phyloP scores from a whole-genome alignment of 1,284 basidiomycete species.

The Papiliotrema flavescens region DNA sequence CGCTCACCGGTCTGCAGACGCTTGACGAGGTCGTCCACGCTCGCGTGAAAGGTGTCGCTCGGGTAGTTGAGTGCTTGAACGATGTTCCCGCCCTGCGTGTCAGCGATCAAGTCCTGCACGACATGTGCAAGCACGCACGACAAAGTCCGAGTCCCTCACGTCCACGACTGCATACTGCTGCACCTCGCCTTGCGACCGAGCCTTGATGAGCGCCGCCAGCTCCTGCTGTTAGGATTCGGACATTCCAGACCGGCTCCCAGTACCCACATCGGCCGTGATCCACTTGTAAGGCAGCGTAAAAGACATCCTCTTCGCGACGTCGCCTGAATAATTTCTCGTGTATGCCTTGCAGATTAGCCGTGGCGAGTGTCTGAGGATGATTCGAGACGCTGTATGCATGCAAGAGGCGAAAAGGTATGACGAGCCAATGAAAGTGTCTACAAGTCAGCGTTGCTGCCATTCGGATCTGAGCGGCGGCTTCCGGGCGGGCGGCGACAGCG shows the following conservation, averaged over 20 bases:
- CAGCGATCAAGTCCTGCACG: neutral
- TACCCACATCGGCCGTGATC: constrained; percentile 40
- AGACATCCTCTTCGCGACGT: constrained; percentile 25
- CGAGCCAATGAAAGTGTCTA: neutral
- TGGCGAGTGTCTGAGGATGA: neutral
- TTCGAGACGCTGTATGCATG: neutral
- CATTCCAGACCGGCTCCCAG: neutral
- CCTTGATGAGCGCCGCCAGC: constrained; percentile 43
- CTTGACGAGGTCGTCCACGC: constrained; percentile 38
- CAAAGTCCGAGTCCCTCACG: constrained; percentile 47
- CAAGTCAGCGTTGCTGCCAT: neutral
- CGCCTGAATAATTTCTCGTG: neutral
- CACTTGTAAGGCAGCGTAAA: constrained; percentile 40
- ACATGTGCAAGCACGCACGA: constrained; percentile 24
- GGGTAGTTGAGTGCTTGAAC: constrained; percentile 43
- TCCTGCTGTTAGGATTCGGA: constrained; percentile 21
- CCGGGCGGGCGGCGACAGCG: neutral
- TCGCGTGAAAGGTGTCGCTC: constrained; percentile 37
- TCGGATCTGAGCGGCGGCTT: neutral
- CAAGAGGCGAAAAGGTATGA: neutral
- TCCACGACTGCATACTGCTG: constrained; percentile 43
- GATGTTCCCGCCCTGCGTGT: constrained; percentile 47
- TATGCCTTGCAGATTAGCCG: neutral
- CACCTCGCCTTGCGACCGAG: constrained; percentile 23
- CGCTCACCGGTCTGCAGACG: constrained; percentile 32